phyloP scores from a whole-genome alignment of 768 basidiomycete species.

The Pholiota microspora region DNA sequence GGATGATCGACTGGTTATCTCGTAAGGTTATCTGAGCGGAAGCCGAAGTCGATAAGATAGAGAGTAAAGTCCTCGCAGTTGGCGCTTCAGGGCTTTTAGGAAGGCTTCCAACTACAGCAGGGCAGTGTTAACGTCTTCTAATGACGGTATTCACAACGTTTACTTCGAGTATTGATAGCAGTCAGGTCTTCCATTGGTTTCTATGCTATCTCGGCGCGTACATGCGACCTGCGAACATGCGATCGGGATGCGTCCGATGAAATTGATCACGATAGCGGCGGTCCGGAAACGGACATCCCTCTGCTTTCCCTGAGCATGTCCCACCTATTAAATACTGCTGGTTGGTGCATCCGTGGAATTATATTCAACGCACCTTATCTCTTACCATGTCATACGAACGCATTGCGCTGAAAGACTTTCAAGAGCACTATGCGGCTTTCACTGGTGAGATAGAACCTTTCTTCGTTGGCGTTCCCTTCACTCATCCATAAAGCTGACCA shows the following conservation, averaged over 20 bases:
- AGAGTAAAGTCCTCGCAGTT: no score
- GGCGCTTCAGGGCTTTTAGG: background rate
- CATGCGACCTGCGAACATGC: no score
- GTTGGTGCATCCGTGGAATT: background rate
- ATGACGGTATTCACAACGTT: background rate
- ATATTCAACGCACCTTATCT: background rate
- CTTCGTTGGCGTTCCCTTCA: background rate
- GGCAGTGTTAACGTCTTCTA: background rate
- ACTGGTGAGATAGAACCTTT: conserved; percentile 41
- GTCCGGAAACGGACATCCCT: conserved; percentile 2
- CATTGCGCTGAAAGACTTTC: conserved; percentile 46
- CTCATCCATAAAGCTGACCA: conserved; percentile 33
- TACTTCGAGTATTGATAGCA: background rate
- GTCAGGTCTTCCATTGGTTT: background rate
- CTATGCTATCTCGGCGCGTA: conserved; percentile 3
- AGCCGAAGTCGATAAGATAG: no score
- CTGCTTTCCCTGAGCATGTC: background rate
- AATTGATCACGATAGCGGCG: conserved; percentile 2
- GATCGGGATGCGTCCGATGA: conserved; percentile 1
- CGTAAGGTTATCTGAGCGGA: no score
- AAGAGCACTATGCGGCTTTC: conserved; percentile 41
- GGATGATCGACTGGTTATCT: no score
- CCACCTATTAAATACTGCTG: conserved; percentile 1
- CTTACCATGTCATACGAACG: conserved; percentile 38
- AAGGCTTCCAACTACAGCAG: background rate